Percentiles rank a stretch among this genome's conserved stretches.
Evolutionary conservation across 176 grass and related monocot genomes (phyloP).

Genomic region (Ensete glaucum): DNA sequence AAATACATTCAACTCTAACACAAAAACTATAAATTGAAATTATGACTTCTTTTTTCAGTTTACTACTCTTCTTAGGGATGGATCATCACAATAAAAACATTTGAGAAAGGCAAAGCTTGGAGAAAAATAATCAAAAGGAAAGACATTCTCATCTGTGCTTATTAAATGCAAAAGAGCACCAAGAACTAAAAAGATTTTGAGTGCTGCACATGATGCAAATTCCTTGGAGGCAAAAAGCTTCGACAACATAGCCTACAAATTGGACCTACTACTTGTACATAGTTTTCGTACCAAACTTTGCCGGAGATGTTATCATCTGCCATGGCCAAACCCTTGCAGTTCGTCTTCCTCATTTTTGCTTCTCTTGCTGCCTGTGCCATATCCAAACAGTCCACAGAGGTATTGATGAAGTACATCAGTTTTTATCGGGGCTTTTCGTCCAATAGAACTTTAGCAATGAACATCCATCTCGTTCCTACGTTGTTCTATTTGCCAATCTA

Average conservation of each 20-base stretch:
- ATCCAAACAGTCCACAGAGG: slow-evolving; percentile 35
- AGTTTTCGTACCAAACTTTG: background rate
- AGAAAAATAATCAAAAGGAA: background rate
- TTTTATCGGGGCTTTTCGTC: background rate
- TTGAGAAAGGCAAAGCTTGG: background rate
- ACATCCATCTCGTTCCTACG: no score
- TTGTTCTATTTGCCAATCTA: no score
- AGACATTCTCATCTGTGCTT: background rate
- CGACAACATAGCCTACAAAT: slow-evolving; percentile 45
- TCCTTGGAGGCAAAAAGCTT: slow-evolving; percentile 35
- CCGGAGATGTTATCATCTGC: background rate
- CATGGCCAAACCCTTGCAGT: slow-evolving; percentile 47
- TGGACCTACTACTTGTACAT: slow-evolving; percentile 1
- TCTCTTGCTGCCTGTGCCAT: slow-evolving; percentile 32
- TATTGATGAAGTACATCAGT: slow-evolving; percentile 14
- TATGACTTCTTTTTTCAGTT: background rate
- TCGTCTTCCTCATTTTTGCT: slow-evolving; percentile 43
- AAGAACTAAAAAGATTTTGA: slow-evolving; percentile 6
- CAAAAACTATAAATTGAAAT: background rate
- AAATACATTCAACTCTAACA: no score
- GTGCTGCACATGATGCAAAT: slow-evolving; percentile 64
- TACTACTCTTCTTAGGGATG: background rate
- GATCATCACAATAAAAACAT: background rate
- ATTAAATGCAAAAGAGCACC: slow-evolving; percentile 14
- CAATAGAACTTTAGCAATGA: no score